Base-by-base conservation (phyloP, 2,329 filamentous ascomycete genomes). In the Neonectria neomacrospora region DNA sequence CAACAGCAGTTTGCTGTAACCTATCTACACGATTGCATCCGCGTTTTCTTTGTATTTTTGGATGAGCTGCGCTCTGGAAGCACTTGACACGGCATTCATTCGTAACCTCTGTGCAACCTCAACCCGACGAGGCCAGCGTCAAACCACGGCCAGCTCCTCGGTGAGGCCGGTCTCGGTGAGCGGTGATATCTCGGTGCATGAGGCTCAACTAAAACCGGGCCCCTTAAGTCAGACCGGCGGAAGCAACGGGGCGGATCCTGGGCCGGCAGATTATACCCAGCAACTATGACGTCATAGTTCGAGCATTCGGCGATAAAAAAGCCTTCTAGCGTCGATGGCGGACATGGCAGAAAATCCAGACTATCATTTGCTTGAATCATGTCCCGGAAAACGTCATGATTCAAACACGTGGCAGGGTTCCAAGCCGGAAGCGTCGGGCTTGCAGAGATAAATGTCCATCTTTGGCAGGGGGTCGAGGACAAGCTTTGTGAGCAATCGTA, bases 171-270 rank as follows among this genome's bases (percentile, higher is more conserved):
- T 48, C 45, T 48, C 45, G 45, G 45, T 48, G 45, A 48, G 26
- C 45, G 45, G 45, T 48, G 45, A 16, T 26, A 30, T 48, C 45
- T 48, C 45, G 45, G 45, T 48, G 16, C 45, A 48, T 48, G 26
- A 26, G 16, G 26, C n/a, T 48, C 45, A 48, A 12, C 26, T 48
- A 48, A 48, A 48, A 48, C 45, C 18, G 45, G 45, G 45, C 34
- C 34, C 16, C 45, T 30, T n/a, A n/a, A n/a, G n/a, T n/a, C n/a
- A 18, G 16, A 16, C 26, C n/a, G 34, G 11, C 45, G 44, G 44
- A 18, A 48, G 45, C 45, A 9, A 28, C 26, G n/a, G 45, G 9
- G 45, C 26, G 45, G 45, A 26, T 30, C 45, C 45, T 16, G 45
- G 45, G 12, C 45, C 45, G 45, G 30, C 45, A 48, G 45, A 48